phyloP scores from a whole-genome alignment of 2,329 filamentous ascomycete species.

The Simplicillium sp. region DNA sequence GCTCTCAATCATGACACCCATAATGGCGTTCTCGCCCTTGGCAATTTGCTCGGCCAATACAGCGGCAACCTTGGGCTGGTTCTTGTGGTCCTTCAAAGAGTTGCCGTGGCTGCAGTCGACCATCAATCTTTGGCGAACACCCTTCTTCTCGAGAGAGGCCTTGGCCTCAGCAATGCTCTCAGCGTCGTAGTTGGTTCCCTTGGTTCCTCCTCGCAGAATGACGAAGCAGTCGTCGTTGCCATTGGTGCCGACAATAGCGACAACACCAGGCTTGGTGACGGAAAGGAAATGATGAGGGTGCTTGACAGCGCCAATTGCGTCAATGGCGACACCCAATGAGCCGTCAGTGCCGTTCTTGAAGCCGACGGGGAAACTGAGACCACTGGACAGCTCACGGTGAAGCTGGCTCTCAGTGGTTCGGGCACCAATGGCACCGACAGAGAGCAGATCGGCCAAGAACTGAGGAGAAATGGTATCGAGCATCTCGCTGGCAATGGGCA shows the following conservation, averaged over 20 bases:
- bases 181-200: conserved; percentile 88
- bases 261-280: conserved; percentile 91
- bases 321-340: conserved; percentile 77
- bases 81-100: conserved; percentile 91
- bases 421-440: conserved; percentile 88
- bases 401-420: conserved; percentile 93
- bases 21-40: conserved; percentile 74
- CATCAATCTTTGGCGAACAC: conserved; percentile 74
- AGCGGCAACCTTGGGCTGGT: conserved; percentile 88
- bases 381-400: conserved; percentile 87
- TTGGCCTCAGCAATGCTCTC: conserved; percentile 79
- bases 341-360: conserved; percentile 99
- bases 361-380: conserved; percentile 91
- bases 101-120: conserved; percentile 98
- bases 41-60: conserved; percentile 76
- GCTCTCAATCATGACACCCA: conserved; percentile 98
- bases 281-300: conserved; percentile 96
- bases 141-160: conserved; percentile 64
- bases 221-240: conserved; percentile 98
- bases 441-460: conserved; percentile 87
- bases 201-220: conserved; percentile 84
- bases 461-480: conserved; percentile 96
- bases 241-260: conserved; percentile 86
- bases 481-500: conserved; percentile 97
- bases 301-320: conserved; percentile 86